Base-by-base conservation (phyloP, 805 yeast species). In the Ogataea trehaloabstinens region DNA sequence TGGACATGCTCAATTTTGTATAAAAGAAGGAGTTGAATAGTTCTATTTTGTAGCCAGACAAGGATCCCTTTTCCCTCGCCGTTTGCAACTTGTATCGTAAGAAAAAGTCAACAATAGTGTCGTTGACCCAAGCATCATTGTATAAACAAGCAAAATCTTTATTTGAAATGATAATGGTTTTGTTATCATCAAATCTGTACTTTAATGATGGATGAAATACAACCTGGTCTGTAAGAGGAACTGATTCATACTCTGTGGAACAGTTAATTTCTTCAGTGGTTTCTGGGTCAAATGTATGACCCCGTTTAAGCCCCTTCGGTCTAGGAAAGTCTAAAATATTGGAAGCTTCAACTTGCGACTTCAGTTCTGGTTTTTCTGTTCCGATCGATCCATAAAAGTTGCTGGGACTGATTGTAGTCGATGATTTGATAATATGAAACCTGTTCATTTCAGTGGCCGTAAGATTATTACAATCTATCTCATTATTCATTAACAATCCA, bases 91-190 rank as follows among this genome's bases (percentile, higher is more conserved):
- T 75, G 54, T 71, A 82, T 41, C 76, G 78, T 20, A 87, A 68
- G 53, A 86, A 89, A 56, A 91, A 91, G 59, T 88, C 96, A 39
- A 93, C 82, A 35, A 93, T 67, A 0, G 84, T 76, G 55, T 93
- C 99, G 63, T 93, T 91, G 34, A 93, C 76, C 90, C 95, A 91
- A 45, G 85, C 86, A 33, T 81, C 80, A 41, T 83, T 82, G 53
- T 81, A 80, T 7, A 91, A 69, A 31, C 96, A 84, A 45, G 76
- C 77, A 58, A 85, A 87, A 56, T 93, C 99, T 27, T 76, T 70
- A 42, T 77, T 73, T 1, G 80, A 70, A 6, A 91, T 73, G 4
- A 73, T 71, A 46, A 85, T 73, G 1, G 64, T 59, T 28, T 76
- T 71, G 4, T 73, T 74, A 49, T 80, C 82, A 19, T 63, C 56